phyloP scores from a whole-genome alignment of 495 filamentous ascomycete species.

The Aspergillus avenaceus region DNA sequence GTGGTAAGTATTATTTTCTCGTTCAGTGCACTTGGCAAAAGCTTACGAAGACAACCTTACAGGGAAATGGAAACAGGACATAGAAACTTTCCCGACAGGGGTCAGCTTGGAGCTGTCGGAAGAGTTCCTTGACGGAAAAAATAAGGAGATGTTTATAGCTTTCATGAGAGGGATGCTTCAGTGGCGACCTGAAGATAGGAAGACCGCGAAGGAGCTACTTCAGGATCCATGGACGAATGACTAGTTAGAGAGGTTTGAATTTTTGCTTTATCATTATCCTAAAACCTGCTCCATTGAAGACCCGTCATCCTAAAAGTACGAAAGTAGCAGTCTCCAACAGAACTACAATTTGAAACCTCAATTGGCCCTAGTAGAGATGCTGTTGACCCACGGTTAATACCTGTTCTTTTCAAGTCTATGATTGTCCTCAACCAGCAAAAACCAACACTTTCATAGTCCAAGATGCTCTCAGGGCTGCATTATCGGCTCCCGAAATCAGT shows the following conservation, averaged over 20 bases:
- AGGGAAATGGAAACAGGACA: slow-evolving; percentile 31
- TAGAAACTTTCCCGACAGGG: slow-evolving; percentile 20
- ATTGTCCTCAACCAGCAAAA: too few species aligned
- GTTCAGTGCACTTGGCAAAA: not conserved
- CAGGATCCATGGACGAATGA: slow-evolving; percentile 39
- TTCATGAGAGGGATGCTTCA: slow-evolving; percentile 46
- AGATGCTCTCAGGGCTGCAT: too few species aligned
- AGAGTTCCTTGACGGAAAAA: slow-evolving; percentile 25
- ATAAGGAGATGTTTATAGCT: slow-evolving; percentile 37
- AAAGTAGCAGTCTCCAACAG: too few species aligned
- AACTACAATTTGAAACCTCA: too few species aligned
- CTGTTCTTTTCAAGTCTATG: too few species aligned
- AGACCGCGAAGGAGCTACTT: slow-evolving; percentile 39
- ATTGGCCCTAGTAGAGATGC: too few species aligned
- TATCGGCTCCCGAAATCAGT: too few species aligned
- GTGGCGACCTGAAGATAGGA: slow-evolving; percentile 44
- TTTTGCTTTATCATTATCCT: too few species aligned
- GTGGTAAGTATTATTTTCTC: slow-evolving; percentile 24
- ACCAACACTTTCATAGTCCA: too few species aligned
- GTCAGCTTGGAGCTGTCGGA: slow-evolving; percentile 31
- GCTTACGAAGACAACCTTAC: slow-evolving; percentile 10
- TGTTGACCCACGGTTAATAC: too few species aligned
- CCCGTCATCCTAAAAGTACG: too few species aligned
- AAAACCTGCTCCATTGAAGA: too few species aligned
- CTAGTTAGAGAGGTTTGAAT: not conserved